Evolutionary conservation across 306 rosid genomes (phyloP).

Genomic region (Citrullus amarus): DNA sequence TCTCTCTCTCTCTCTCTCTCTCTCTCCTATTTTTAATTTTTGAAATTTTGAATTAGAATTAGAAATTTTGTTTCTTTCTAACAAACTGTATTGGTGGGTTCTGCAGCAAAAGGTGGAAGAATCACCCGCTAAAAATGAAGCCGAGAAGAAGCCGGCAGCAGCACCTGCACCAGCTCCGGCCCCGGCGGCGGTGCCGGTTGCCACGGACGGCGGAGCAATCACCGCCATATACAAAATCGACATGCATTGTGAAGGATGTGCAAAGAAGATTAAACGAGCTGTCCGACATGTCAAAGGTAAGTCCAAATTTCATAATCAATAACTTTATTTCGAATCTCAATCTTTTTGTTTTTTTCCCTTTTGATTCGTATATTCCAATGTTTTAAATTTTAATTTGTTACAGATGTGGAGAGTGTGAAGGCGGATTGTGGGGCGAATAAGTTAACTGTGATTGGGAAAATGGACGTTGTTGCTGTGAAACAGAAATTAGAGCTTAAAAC

Average conservation of each 20-base stretch:
- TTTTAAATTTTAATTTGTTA: neutral
- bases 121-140: slow-evolving; percentile 25
- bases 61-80: neutral
- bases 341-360: neutral
- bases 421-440: slow-evolving; percentile 40
- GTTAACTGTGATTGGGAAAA: slow-evolving; percentile 51
- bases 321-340: neutral
- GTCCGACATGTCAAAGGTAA: slow-evolving; percentile 46
- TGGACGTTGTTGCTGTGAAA: slow-evolving; percentile 35
- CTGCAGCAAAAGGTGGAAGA: slow-evolving; percentile 31
- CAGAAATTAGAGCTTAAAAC: slow-evolving; percentile 44
- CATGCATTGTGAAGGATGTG: slow-evolving; percentile 86
- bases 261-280: slow-evolving; percentile 46
- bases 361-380: neutral
- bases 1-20: neutral
- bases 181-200: slow-evolving; percentile 15
- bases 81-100: neutral
- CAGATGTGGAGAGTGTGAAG: slow-evolving; percentile 64
- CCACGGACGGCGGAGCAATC: neutral
- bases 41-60: neutral
- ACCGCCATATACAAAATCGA: slow-evolving; percentile 53
- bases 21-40: neutral
- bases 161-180: neutral
- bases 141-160: slow-evolving; percentile 44
- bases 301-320: neutral